Evolutionary conservation across 2,329 filamentous ascomycete genomes (phyloP), one percentile per base, ranked within the genome.

Genomic region (Elsinoe necatrix): DNA sequence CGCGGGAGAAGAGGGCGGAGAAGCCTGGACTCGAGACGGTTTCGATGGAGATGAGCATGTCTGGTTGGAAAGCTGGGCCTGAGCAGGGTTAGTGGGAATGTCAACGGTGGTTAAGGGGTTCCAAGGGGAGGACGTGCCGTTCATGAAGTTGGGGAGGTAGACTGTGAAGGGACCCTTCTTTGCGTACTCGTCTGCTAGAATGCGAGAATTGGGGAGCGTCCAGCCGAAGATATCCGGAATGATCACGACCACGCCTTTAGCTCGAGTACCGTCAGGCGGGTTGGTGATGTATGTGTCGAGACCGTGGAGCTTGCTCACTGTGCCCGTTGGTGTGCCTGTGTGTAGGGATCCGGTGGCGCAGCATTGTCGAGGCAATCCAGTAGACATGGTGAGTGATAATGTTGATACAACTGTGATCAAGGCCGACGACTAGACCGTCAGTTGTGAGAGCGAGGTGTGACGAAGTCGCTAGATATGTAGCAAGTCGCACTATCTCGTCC

Each of bases 191-290:
- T 73, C 71, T 8, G 68, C 68, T 6, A 73, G 63, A 16, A 72
- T 67, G 12, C 67, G 62, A 35, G 65, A 70, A 62, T 72, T 72
- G 11, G 66, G 64, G 12, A 71, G 59, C 2, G 59, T 60, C 63
- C 65, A 68, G 16, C 70, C 71, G 56, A 72, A 72, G 6, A 69
- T 66, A 59, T 72, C 70, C 5, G 70, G 67, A 16, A 72, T 64
- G 54, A 73, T 71, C 21, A 71, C 64, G 9, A 73, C 63, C 42
- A 71, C 63, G 50, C 68, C 70, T 55, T 67, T 70, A 2, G 65
- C 63, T 3, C 50, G 20, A 16, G 56, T 52, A 29, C 63, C 64
- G n/a, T 61, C 58, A 3, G 66, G 62, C 5, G 71, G 65, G 25
- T 68, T 63, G 25, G 71, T 65, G 41, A 72, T 60, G 58, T 72